phyloP scores from a whole-genome alignment of 179 eudicot species.

The Monotropa hypopitys region DNA sequence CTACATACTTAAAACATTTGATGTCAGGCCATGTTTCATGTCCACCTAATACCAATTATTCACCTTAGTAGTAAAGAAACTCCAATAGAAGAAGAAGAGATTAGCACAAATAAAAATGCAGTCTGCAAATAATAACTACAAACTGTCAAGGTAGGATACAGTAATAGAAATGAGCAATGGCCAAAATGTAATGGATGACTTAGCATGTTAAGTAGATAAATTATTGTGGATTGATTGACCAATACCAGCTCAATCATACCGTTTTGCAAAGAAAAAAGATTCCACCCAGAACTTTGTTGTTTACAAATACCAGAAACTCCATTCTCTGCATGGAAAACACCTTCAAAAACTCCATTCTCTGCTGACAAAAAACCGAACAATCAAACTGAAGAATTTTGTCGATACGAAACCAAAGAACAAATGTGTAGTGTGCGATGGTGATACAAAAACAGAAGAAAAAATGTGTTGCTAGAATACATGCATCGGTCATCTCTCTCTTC shows the following conservation, averaged over 20 bases:
- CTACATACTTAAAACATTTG: conserved; percentile 46
- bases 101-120: background rate
- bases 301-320: too few relatives aligned
- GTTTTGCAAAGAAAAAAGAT: background rate
- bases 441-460: too few relatives aligned
- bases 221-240: background rate
- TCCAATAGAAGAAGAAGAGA: background rate
- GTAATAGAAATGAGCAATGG: background rate
- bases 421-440: too few relatives aligned
- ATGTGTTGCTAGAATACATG: too few relatives aligned
- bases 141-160: background rate
- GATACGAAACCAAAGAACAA: too few relatives aligned
- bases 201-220: background rate
- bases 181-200: background rate
- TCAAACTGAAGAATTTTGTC: too few relatives aligned
- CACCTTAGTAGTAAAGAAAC: background rate
- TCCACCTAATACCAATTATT: conserved; percentile 32
- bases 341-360: too few relatives aligned
- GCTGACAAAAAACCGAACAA: too few relatives aligned
- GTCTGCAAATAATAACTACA: background rate
- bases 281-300: too few relatives aligned
- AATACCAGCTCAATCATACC: background rate
- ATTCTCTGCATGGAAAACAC: too few relatives aligned
- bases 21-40: conserved; percentile 63
- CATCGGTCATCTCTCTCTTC: too few relatives aligned